phyloP scores from a whole-genome alignment of 2,329 filamentous ascomycete genomes.

The Venturia effusa region DNA sequence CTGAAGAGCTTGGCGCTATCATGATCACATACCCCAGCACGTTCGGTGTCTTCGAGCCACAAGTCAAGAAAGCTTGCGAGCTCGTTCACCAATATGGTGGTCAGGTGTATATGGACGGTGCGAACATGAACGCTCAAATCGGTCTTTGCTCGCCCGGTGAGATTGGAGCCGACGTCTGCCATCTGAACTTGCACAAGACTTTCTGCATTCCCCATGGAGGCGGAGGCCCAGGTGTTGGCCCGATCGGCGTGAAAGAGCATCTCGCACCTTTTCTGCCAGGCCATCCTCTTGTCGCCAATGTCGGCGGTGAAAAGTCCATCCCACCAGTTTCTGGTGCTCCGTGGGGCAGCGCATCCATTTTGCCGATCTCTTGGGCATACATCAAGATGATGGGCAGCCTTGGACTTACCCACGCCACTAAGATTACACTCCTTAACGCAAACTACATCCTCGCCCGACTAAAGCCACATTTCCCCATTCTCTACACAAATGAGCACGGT shows the following conservation, averaged over 20 bases:
- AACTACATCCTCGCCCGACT: constrained; percentile 92
- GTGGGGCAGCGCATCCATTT: constrained; percentile 81
- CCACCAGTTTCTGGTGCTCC: constrained; percentile 70
- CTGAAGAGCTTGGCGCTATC: constrained; percentile 76
- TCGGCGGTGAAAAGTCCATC: constrained; percentile 45
- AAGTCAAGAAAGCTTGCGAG: constrained; percentile 73
- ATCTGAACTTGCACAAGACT: constrained; percentile 96
- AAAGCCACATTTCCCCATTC: constrained; percentile 73
- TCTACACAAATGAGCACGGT: constrained; percentile 84
- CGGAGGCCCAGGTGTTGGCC: constrained; percentile 85
- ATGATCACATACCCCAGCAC: constrained; percentile 97
- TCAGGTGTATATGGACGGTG: constrained; percentile 97
- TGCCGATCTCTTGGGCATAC: constrained; percentile 92
- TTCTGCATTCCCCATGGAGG: constrained; percentile 97
- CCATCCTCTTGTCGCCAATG: constrained; percentile 49
- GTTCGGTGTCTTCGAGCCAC: constrained; percentile 87
- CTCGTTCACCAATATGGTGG: constrained; percentile 81
- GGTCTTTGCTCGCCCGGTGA: constrained; percentile 89
- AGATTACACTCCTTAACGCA: constrained; percentile 87
- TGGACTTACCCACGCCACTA: constrained; percentile 79
- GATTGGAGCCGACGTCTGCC: constrained; percentile 93
- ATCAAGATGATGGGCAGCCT: constrained; percentile 83
- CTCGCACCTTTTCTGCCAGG: constrained; percentile 66
- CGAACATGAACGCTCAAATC: constrained; percentile 98
- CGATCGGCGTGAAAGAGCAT: constrained; percentile 81